Evolutionary conservation across 2,329 filamentous ascomycete species (phyloP).

Genomic region (Akanthomyces uredinophilus): DNA sequence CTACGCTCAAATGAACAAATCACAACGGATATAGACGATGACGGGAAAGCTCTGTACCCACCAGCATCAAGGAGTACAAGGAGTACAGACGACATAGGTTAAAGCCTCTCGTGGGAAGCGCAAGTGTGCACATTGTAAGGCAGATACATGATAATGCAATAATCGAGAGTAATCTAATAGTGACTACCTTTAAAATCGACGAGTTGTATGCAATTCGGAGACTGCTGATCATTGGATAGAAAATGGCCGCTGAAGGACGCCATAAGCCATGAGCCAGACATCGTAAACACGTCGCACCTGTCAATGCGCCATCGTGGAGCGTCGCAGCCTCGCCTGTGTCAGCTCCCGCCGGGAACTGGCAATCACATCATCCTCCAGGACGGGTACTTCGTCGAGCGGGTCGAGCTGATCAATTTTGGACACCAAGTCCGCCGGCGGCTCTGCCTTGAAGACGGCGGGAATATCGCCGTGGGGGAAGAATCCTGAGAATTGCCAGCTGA

Average conservation of each 20-base stretch:
- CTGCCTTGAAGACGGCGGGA: constrained; percentile 54
- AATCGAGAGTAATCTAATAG: background rate
- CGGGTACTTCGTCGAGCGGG: constrained; percentile 29
- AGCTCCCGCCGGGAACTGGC: constrained; percentile 19
- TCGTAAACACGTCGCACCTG: background rate
- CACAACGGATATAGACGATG: no score
- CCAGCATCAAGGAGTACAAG: no score
- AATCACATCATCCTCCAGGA: constrained; percentile 29
- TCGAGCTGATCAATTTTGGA: constrained; percentile 32
- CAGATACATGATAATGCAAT: background rate
- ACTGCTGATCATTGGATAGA: no score
- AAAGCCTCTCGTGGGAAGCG: no score
- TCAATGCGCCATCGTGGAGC: background rate
- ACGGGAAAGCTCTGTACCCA: no score
- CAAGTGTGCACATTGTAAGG: no score
- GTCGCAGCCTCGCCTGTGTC: background rate
- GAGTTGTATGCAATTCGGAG: no score
- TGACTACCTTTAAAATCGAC: no score
- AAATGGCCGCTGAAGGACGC: no score
- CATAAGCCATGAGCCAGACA: no score
- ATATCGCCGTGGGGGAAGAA: constrained; percentile 55
- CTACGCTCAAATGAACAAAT: background rate
- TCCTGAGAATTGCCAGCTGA: constrained; percentile 41
- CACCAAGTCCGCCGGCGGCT: constrained; percentile 43
- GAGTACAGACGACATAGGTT: no score